Evolutionary conservation across 139 green algal species (phyloP).

Genomic region (Mesotaenium endlicherianum): DNA sequence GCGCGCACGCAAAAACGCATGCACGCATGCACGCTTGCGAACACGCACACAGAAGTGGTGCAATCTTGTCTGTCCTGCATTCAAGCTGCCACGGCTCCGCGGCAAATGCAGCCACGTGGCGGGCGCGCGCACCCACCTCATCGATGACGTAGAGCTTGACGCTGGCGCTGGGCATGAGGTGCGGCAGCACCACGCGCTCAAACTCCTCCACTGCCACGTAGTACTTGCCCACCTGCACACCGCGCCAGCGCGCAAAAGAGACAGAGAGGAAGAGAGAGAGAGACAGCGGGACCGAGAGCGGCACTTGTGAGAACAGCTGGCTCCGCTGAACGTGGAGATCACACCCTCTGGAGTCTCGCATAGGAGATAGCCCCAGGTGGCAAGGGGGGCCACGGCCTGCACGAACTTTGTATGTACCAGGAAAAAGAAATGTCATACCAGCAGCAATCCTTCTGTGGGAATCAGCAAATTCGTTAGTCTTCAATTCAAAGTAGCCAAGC

Average conservation of each 20-base stretch:
- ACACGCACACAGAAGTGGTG: too few species aligned
- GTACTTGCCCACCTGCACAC: conserved; percentile 42
- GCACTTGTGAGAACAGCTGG: background rate
- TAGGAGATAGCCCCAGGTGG: background rate
- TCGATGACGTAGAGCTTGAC: conserved; percentile 39
- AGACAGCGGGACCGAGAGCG: conserved; percentile 7
- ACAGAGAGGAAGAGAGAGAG: conserved; percentile 26
- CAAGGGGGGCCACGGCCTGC: background rate
- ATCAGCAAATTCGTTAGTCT: too few species aligned
- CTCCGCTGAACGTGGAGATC: background rate
- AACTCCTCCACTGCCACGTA: conserved; percentile 44
- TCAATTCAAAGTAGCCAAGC: too few species aligned
- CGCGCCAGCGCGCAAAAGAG: background rate
- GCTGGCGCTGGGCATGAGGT: background rate
- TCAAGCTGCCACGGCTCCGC: too few species aligned
- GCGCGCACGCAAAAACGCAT: too few species aligned
- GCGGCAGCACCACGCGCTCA: conserved; percentile 33
- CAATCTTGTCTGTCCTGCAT: too few species aligned
- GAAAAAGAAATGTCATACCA: background rate
- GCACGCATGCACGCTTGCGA: too few species aligned
- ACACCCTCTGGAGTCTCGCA: background rate
- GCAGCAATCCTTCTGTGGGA: background rate
- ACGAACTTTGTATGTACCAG: background rate
- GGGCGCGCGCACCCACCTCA: conserved; percentile 30
- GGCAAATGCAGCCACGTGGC: too few species aligned